Base-by-base conservation (phyloP, 345 rosid genomes). In the Angophora floribunda region DNA sequence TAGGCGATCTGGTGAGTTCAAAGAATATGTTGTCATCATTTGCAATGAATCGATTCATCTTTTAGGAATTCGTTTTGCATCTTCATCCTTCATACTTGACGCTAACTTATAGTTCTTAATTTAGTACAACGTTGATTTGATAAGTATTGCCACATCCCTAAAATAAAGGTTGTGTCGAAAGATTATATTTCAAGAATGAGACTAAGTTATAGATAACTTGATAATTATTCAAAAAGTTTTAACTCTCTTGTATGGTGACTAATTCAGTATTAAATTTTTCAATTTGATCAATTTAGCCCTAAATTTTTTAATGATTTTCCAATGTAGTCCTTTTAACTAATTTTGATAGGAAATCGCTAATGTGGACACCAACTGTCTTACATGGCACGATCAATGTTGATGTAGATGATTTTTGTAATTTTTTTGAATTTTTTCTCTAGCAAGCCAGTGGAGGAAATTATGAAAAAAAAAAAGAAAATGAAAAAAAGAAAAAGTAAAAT, bases 371-470 rank as follows among this genome's bases (percentile, higher is more conserved):
- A 0, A 6, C 28, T 55, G 24, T 22, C 24, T 6, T 4, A 22
- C 9, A n/a, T 61, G 67, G 28, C 1, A 11, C 0, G 16, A 28
- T 26, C 0, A 1, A 61, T 13, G 12, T 0, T 5, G 2, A 0
- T 61, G 0, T 61, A 12, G 32, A 61, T 12, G 26, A 61, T 28
- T 61, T 61, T 61, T 61, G 13, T 28, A 61, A 26, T 52, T 2
- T 59, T 59, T 59, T 26, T 59, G 67, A 59, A 59, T 59, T 28
- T 59, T 59, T 61, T 61, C 67, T 26, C 5, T 12, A 3, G 16
- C 1, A 12, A 28, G n/a, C 1, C 2, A 0, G 16, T 7, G 2
- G 0, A 26, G 67, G 67, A 30, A 61, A 12, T 26, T 15, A 61
- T 28, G 32, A 61, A 28, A 61, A 0, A 12, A 11, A 59, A 61